Evolutionary conservation across 495 filamentous ascomycete species (phyloP), one percentile per base, ranked within the genome.

Genomic region (Apiosordaria backusii): DNA sequence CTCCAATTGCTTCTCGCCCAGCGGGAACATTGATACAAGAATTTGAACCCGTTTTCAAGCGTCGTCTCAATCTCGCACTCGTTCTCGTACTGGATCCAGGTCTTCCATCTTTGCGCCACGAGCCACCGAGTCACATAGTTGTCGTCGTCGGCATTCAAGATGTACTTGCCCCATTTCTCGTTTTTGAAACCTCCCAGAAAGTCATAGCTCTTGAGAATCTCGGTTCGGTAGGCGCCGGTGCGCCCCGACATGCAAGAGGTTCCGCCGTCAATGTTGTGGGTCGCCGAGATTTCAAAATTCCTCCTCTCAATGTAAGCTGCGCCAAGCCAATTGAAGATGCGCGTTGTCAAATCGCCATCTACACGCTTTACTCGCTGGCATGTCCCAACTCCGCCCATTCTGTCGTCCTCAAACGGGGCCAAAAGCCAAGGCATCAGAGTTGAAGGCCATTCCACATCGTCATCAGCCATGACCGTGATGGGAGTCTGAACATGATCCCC

Each of bases 201-300:
- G 29, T 83, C 82, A 64, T 87, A 83, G 71, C 89, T 85, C 75
- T 91, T 87, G n/a, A 96, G 82, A 61, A 96, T 94, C 64, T 87
- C 82, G 6, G 89, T 89, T 25, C 89, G 88, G 78, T 95, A 94
- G 15, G 91, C 91, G 25, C 92, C 91, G 15, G 91, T 94, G 35
- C 92, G 84, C 55, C 92, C 92, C 29, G 92, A 96, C 80, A 96
- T 88, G 78, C 92, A 95, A 26, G 92, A 92, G 22, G 93, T 86
- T 21, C 92, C 92, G 57, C 92, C 92, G 74, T 96, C 92, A 57
- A 95, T 83, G 74, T 90, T 87, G 66, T 92, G 91, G 35, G 91
- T 93, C 10, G 92, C 90, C 55, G 90, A 91, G 74, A 92, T 93
- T 76, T 96, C 92, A 73, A 94, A 96, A 73, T 94, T 95, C 57